Percentiles rank a stretch among this genome's conserved stretches.
Conservation (phyloP, 2,329 filamentous ascomycete genomes). For the Apiospora rasikravindrae region DNA sequence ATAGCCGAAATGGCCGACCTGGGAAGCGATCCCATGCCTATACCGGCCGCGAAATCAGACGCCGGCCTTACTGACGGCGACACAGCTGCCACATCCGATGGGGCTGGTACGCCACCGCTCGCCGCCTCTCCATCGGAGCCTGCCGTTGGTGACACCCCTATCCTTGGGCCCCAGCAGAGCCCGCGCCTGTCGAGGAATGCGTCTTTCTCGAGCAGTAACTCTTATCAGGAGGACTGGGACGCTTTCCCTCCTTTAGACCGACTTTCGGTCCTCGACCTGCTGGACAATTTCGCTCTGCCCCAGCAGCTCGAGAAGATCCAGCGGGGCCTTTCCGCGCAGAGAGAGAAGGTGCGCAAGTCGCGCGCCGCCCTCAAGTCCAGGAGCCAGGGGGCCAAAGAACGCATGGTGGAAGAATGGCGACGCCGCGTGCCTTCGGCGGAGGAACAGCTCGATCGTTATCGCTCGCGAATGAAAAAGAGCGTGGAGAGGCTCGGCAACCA, state of each 20-base stretch:
- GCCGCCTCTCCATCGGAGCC: constrained; percentile 49
- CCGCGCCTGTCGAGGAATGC: constrained; percentile 73
- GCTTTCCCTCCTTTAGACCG: constrained; percentile 86
- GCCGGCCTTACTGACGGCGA: constrained; percentile 50
- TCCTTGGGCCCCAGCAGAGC: constrained; percentile 55
- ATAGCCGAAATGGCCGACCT: constrained; percentile 51
- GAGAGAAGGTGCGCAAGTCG: constrained; percentile 82
- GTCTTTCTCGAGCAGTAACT: constrained; percentile 83
- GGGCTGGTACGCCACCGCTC: constrained; percentile 43
- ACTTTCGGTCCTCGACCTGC: constrained; percentile 87
- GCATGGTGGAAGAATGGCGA: constrained; percentile 92
- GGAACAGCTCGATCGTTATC: constrained; percentile 91
- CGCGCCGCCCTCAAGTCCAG: constrained; percentile 79
- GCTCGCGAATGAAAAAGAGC: constrained; percentile 81
- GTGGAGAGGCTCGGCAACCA: constrained; percentile 85
- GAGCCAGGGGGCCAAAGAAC: constrained; percentile 80
- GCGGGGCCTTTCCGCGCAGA: constrained; percentile 79
- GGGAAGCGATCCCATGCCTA: constrained; percentile 38
- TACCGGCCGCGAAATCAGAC: constrained; percentile 44
- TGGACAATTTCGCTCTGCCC: constrained; percentile 91
- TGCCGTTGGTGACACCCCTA: constrained; percentile 54
- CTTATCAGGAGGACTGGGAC: constrained; percentile 90
- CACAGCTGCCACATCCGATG: constrained; percentile 47
- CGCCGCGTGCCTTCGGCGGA: constrained; percentile 84
- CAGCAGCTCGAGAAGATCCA: constrained; percentile 92